These are phyloP conservation scores for Pythium phragmiticola DNA, from an alignment of 352 stramenopile genomes.

Conservation along the genomic window DNA sequence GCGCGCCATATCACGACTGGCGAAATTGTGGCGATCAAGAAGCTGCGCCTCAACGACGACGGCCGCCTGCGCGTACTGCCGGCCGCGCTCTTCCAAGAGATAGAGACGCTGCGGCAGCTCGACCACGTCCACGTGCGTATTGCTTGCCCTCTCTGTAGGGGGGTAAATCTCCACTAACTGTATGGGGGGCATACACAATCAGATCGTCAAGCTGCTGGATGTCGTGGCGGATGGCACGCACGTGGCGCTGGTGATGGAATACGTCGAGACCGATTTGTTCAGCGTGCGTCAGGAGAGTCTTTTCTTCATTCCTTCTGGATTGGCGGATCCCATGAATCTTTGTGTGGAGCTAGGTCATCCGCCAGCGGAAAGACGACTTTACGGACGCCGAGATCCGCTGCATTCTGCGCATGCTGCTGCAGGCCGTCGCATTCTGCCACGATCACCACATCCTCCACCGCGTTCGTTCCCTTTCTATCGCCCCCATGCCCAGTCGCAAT, in stretches of 20 bases:
- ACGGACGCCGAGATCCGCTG: slow-evolving; percentile 42
- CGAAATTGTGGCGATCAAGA: slow-evolving; percentile 56
- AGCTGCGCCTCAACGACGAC: slow-evolving; percentile 51
- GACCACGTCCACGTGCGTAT: slow-evolving; percentile 57
- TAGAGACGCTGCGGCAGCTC: slow-evolving; percentile 71
- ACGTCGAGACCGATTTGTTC: slow-evolving; percentile 62
- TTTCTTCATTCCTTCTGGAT: neutral
- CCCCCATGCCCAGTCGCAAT: too few species aligned
- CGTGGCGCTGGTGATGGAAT: slow-evolving; percentile 73
- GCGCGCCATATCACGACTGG: slow-evolving; percentile 43
- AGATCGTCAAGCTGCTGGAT: slow-evolving; percentile 71
- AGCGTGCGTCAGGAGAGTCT: slow-evolving; percentile 25
- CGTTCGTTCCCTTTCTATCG: slow-evolving; percentile 20
- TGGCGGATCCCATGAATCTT: neutral
- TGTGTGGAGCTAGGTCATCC: slow-evolving; percentile 35
- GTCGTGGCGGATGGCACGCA: slow-evolving; percentile 51
- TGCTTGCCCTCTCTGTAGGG: too few species aligned
- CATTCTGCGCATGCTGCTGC: slow-evolving; percentile 69
- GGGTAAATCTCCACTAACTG: neutral
- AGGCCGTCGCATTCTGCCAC: slow-evolving; percentile 62
- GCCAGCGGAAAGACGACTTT: slow-evolving; percentile 37
- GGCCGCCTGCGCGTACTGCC: slow-evolving; percentile 47
- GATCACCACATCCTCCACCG: slow-evolving; percentile 62
- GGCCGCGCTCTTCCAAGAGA: slow-evolving; percentile 67
- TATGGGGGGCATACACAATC: neutral